Evolutionary conservation across 2,329 filamentous ascomycete species (phyloP).

Genomic region (Paracoccidioides lutzii): DNA sequence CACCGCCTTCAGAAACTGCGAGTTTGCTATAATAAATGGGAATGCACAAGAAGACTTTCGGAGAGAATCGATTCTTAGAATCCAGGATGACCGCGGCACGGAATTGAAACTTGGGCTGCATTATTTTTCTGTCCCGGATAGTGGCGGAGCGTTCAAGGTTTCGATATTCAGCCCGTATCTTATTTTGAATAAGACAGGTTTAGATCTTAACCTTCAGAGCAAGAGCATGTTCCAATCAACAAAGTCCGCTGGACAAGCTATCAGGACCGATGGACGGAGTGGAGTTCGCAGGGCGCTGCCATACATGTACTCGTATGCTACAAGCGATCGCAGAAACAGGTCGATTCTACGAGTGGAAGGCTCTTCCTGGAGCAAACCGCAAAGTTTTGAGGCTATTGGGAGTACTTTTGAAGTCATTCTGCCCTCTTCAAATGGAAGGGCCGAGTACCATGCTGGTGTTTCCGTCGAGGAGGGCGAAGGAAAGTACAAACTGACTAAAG

Average conservation of each 20-base stretch:
- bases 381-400: slow-evolving; percentile 95
- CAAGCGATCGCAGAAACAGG: slow-evolving; percentile 81
- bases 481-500: slow-evolving; percentile 95
- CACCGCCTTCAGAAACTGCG: slow-evolving; percentile 83
- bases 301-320: slow-evolving; percentile 91
- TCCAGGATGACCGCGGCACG: slow-evolving; percentile 75
- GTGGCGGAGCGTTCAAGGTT: slow-evolving; percentile 90
- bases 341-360: slow-evolving; percentile 77
- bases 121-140: slow-evolving; percentile 80
- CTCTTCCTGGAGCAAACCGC: slow-evolving; percentile 91
- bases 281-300: slow-evolving; percentile 62
- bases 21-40: slow-evolving; percentile 94
- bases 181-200: slow-evolving; percentile 84
- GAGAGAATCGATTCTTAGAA: slow-evolving; percentile 62
- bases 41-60: slow-evolving; percentile 78
- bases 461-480: slow-evolving; percentile 82
- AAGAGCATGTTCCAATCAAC: slow-evolving; percentile 80
- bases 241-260: slow-evolving; percentile 67
- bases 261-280: slow-evolving; percentile 41
- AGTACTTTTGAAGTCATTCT: slow-evolving; percentile 82
- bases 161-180: slow-evolving; percentile 93
- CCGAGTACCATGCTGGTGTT: slow-evolving; percentile 83
- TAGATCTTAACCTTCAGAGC: slow-evolving; percentile 75
- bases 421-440: slow-evolving; percentile 54
- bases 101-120: slow-evolving; percentile 73